Conservation (phyloP, 352 stramenopile species). For the Pythium oligandrum region DNA sequence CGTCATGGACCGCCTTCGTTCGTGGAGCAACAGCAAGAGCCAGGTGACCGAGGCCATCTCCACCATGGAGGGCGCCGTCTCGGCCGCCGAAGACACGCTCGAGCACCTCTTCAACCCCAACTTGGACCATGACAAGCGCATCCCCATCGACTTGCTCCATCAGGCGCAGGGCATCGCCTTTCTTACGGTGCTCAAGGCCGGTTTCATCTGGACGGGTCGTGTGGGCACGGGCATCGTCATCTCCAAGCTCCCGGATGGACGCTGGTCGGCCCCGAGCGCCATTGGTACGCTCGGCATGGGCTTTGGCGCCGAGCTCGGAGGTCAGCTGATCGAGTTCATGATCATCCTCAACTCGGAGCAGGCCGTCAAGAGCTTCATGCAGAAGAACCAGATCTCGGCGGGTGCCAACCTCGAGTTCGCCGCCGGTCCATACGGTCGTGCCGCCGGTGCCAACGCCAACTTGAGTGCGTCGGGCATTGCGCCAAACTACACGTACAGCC, state of each 20-base stretch:
- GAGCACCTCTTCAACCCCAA: conserved; percentile 89
- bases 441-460: conserved; percentile 70
- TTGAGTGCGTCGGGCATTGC: conserved; percentile 69
- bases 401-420: conserved; percentile 82
- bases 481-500: conserved; percentile 87
- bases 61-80: conserved; percentile 89
- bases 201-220: conserved; percentile 84
- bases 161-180: conserved; percentile 89
- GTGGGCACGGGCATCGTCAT: conserved; percentile 92
- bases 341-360: conserved; percentile 93
- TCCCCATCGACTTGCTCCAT: conserved; percentile 89
- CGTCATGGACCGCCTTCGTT: conserved; percentile 15
- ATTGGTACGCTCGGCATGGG: conserved; percentile 92
- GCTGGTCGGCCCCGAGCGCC: conserved; percentile 93
- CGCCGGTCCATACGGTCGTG: conserved; percentile 72
- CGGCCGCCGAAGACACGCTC: conserved; percentile 85
- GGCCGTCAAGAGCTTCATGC: conserved; percentile 89
- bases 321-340: conserved; percentile 84
- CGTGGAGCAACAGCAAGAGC: conserved; percentile 15
- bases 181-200: conserved; percentile 89
- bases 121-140: conserved; percentile 81
- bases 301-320: conserved; percentile 72
- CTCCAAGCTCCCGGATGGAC: conserved; percentile 90
- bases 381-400: conserved; percentile 77
- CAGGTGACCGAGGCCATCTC: conserved; percentile 73